Evolutionary conservation across 2,329 filamentous ascomycete genomes (phyloP).

Genomic region (Trichophyton equinum): DNA sequence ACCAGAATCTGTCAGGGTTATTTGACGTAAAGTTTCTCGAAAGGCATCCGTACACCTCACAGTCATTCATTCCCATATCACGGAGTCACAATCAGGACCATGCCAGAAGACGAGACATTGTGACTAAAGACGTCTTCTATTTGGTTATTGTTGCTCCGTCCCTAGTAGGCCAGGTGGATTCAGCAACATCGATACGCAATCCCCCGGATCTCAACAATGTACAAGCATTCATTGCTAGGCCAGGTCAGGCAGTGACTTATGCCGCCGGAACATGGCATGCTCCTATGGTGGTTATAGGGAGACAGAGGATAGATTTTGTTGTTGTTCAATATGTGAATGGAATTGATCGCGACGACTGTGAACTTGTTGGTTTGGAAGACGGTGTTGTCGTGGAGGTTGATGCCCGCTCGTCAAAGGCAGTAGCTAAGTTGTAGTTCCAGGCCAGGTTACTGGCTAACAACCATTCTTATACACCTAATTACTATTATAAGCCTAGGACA

Average conservation of each 20-base stretch:
- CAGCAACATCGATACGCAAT: conserved; percentile 31
- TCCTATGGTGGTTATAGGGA: conserved; percentile 80
- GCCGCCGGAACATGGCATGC: conserved; percentile 89
- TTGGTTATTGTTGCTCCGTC: conserved; percentile 83
- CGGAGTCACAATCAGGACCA: conserved; percentile 17
- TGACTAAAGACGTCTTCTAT: conserved; percentile 38
- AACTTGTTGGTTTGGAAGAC: conserved; percentile 51
- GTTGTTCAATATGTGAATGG: conserved; percentile 85
- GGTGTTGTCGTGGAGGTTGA: not conserved
- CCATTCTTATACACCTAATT: not conserved
- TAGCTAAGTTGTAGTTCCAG: not conserved
- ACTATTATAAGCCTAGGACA: not conserved
- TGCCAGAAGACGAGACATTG: conserved; percentile 8
- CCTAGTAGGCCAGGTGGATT: conserved; percentile 35
- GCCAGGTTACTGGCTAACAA: not conserved
- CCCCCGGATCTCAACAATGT: conserved; percentile 60
- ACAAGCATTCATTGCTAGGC: conserved; percentile 65
- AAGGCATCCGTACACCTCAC: conserved; percentile 83
- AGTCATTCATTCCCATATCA: conserved; percentile 74
- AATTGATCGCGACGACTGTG: conserved; percentile 70
- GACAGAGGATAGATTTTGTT: conserved; percentile 63
- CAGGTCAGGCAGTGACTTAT: conserved; percentile 79
- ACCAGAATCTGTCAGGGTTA: conserved; percentile 18
- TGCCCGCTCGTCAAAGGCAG: not conserved
- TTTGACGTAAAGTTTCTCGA: conserved; percentile 68